A percentile compares a stretch with the other conserved stretches of the same genome.
Evolutionary conservation across 768 basidiomycete species (phyloP).

Genomic region (Suillus luteus): DNA sequence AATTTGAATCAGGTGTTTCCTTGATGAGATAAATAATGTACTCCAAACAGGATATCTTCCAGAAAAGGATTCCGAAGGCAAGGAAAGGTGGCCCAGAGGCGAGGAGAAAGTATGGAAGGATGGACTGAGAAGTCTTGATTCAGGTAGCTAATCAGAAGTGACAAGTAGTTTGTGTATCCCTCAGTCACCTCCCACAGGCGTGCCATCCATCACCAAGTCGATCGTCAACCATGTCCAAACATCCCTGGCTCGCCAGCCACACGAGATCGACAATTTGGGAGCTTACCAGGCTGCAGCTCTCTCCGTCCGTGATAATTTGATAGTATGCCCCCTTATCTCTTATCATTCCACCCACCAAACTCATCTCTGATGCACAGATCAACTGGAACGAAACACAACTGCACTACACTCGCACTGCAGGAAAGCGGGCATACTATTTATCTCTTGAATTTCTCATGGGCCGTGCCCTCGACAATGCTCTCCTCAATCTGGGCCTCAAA

Average conservation of each 20-base stretch:
- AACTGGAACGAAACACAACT: conserved; percentile 88
- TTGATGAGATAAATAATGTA: conserved; percentile 5
- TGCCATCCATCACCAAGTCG: conserved; percentile 65
- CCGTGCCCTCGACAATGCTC: conserved; percentile 74
- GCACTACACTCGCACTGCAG: conserved; percentile 75
- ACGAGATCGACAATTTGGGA: conserved; percentile 83
- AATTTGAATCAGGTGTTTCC: not conserved
- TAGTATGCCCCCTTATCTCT: conserved; percentile 47
- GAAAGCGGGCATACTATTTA: conserved; percentile 93
- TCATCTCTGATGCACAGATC: conserved; percentile 41
- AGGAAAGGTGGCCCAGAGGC: conserved; percentile 85
- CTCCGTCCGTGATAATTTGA: conserved; percentile 83
- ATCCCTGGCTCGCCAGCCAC: conserved; percentile 86
- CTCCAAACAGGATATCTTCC: conserved; percentile 67
- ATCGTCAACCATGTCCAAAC: conserved; percentile 86
- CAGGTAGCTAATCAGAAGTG: conserved; percentile 40
- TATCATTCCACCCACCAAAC: conserved; percentile 1
- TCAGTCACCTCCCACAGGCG: conserved; percentile 41
- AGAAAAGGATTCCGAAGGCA: conserved; percentile 72
- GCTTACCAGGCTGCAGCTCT: conserved; percentile 93
- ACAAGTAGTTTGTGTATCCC: not conserved
- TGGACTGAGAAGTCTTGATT: conserved; percentile 57
- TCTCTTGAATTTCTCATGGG: conserved; percentile 94
- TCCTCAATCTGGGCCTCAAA: conserved; percentile 89
- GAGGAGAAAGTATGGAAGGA: conserved; percentile 76